A percentile compares a stretch with the other conserved stretches of the same genome.
phyloP scores from a whole-genome alignment of 208 protist species.

The Trypanosoma lewisi region DNA sequence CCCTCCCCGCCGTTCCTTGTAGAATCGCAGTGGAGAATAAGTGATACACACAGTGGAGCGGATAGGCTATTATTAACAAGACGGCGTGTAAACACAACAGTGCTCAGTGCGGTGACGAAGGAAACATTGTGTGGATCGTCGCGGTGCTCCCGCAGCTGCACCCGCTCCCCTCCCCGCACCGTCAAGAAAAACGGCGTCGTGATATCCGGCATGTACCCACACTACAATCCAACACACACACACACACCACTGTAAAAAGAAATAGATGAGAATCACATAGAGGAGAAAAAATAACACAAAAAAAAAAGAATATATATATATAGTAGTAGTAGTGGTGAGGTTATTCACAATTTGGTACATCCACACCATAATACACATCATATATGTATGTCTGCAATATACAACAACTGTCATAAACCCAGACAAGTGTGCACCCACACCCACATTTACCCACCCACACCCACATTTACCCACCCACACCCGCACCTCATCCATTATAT shows the following conservation, averaged over 20 bases:
- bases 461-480: no score
- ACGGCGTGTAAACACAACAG: conserved; percentile 3
- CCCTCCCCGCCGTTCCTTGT: background rate
- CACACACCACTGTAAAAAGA: background rate
- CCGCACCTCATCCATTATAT: no score
- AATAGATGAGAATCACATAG: background rate
- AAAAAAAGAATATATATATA: no score
- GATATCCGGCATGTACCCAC: background rate
- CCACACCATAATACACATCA: no score
- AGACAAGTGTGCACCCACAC: no score
- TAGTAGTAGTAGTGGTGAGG: no score
- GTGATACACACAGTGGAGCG: background rate
- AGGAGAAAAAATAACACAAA: no score
- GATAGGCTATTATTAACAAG: background rate
- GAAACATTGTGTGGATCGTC: background rate
- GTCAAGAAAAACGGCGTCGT: conserved; percentile 9
- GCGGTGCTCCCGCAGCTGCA: background rate
- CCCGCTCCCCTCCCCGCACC: background rate
- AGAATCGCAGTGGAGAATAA: conserved; percentile 1
- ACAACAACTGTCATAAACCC: no score
- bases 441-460: no score
- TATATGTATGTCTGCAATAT: no score
- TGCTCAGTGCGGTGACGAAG: background rate
- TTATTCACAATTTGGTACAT: no score
- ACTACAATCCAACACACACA: background rate